Evolutionary conservation across 2,329 filamentous ascomycete species (phyloP), one percentile per base, ranked within the genome.

Genomic region (Cytospora schulzeri): DNA sequence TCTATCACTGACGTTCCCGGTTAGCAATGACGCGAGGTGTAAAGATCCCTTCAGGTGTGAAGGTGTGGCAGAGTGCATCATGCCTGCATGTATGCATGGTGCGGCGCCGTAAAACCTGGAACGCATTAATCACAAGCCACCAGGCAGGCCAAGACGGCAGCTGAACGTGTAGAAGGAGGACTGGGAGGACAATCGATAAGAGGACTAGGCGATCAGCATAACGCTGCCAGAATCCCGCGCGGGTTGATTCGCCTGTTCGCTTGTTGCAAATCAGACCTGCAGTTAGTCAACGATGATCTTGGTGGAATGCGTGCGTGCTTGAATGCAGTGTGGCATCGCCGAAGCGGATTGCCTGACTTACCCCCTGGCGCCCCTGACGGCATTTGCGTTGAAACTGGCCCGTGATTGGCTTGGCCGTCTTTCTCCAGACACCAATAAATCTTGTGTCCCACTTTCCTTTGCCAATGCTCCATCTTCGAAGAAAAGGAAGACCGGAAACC

Each of bases 351-450:
- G 60, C 22, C 41, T 29, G 52, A 35, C 17, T 14, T 22, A 1
- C 53, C 60, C 60, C 60, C 60, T 62, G 60, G 60, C 22, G 60
- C 60, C 60, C 60, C 60, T 62, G 60, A 62, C 60, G 60, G 60
- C 60, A 62, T 56, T 62, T 56, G 60, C 60, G 60, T 38, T 35
- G 52, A 62, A 56, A 56, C 52, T 17, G 38, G 38, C n/a, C 38
- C 24, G 41, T 62, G 52, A 33, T 62, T 62, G 60, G 60, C 38
- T 17, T 6, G 29, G n/a, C 14, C 17, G 11, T 31, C 22, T 22
- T 51, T 56, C 38, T 62, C 41, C 60, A 48, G 45, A 48, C n/a
- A 48, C 45, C 45, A 62, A 62, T 62, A 62, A 62, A 56, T 56
- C 29, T 33, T 56, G 52, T 62, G 59, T 62, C 52, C 60, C 54